Base-by-base conservation (phyloP, 192 early-diverging fungal species). In the Backusella sp. region DNA sequence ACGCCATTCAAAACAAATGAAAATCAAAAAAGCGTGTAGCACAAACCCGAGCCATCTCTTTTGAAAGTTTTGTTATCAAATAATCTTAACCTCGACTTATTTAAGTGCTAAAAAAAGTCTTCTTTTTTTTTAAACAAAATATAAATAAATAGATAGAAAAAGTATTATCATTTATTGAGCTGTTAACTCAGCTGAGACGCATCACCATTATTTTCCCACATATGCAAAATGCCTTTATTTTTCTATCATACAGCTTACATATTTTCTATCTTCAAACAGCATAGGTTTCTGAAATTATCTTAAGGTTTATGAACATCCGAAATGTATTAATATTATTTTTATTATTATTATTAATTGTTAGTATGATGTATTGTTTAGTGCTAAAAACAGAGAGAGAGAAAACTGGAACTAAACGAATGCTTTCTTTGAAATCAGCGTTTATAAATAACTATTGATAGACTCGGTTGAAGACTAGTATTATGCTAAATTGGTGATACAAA, bases 1-100 rank as follows among this genome's bases (percentile, higher is more conserved):
- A 62, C 56, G 56, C 56, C 56, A 62, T 62, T 62, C 56, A 62
- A 62, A 62, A 62, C 56, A 62, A 62, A 26, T 62, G 56, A 62
- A 62, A 62, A 26, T 62, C 56, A 62, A 28, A 62, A 62, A 62
- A 62, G 12, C 11, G 8, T 62, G 56, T 62, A 62, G 56, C 56
- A 62, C 56, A 62, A 28, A 62, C 23, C 56, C 56, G 56, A 62
- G 9, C 56, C 23, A 62, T 62, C 3, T 26, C 26, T 21, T 62
- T 28, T 9, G 56, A 28, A 62, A 28, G 15, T 49, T 62, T 28
- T 28, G 23, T 62, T 62, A 62, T 62, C 56, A 14, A 62, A 62
- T 26, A 62, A 28, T 62, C 56, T 62, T 62, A 62, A 23, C 56
- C 23, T 62, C 23, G 26, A 28, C 56, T 7, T 62, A 28, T 49